Percentiles rank a stretch among this genome's conserved stretches.
Evolutionary conservation across 192 early-diverging fungal species (phyloP).

Genomic region (Coemansia sp.): DNA sequence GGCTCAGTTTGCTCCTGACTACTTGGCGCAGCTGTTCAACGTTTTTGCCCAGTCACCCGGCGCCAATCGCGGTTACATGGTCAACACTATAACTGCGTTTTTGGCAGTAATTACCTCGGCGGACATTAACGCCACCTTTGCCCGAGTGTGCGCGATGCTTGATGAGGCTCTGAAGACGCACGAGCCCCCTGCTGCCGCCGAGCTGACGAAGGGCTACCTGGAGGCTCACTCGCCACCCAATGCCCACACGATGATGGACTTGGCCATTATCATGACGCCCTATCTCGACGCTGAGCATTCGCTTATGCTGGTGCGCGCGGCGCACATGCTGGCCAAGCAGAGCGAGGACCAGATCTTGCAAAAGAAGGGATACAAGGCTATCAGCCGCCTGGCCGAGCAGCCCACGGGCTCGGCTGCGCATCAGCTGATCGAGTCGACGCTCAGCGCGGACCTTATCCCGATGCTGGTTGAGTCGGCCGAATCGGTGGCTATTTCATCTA

Average conservation of each 20-base stretch:
- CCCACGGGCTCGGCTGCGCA: constrained; percentile 34
- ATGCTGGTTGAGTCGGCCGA: constrained; percentile 78
- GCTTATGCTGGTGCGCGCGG: constrained; percentile 61
- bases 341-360: constrained; percentile 78
- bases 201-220: constrained; percentile 56
- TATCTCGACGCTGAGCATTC: constrained; percentile 74
- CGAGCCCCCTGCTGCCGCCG: constrained; percentile 58
- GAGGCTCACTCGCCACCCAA: constrained; percentile 66
- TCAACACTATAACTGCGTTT: constrained; percentile 72
- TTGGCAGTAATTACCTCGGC: constrained; percentile 63
- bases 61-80: constrained; percentile 66
- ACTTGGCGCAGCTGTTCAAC: constrained; percentile 79
- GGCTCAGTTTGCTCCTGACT: constrained; percentile 71
- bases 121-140: constrained; percentile 71
- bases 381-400: constrained; percentile 59
- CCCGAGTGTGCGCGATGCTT: constrained; percentile 63
- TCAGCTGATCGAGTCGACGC: constrained; percentile 31
- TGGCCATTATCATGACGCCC: constrained; percentile 74
- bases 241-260: constrained; percentile 88
- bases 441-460: constrained; percentile 71
- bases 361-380: constrained; percentile 95
- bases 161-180: constrained; percentile 63
- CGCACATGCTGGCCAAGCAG: constrained; percentile 56
- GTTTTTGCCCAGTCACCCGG: constrained; percentile 72
- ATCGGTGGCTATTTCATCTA: constrained; percentile 70